Base-by-base conservation (phyloP, 2,329 filamentous ascomycete species). In the Fusarium avenaceum region DNA sequence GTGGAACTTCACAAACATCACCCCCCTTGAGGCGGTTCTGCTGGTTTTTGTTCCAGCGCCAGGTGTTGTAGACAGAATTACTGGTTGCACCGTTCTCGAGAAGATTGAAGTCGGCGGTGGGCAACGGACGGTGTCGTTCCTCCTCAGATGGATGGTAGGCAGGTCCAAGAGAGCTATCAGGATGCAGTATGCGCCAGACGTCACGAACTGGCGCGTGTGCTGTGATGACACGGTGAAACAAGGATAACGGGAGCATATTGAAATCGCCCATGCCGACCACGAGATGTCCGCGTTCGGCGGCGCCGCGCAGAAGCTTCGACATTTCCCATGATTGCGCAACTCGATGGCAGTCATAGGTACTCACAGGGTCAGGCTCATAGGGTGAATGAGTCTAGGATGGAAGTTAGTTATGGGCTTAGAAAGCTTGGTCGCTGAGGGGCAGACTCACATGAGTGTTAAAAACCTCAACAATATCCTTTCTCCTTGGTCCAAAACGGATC, bases 301-400 rank as follows among this genome's bases (percentile, higher is more conserved):
- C 94, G 59, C 88, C 91, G 48, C 92, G 89, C 81, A 97, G 91
- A 44, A 97, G 85, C 78, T 97, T 97, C 53, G 94, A 87, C 59
- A 97, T 92, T 77, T 97, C 92, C 96, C 96, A 99, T 49, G 94
- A 92, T 81, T 99, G 95, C 5, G 95, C 91, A 19, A 92, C 92
- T 58, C 94, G 91, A 80, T 98, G 96, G 76, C 92, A 94, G 50
- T 94, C 83, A 81, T 99, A 98, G 28, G 91, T 93, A 80, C 97
- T 93, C 74, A 92, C 83, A 19, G 90, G 89, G 70, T 92, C 90
- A 66, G 83, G 81, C 79, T 96, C 92, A 78, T 98, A 98, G 1
- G 93, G 93, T 5, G 96, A 92, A 78, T 98, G 96, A 4, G 83
- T 90, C 80, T 86, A 14, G 28, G 22, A 19, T 24, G 26, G 14